Base-by-base conservation (phyloP, 2,329 filamentous ascomycete species). In the Neofusicoccum umdonicola region DNA sequence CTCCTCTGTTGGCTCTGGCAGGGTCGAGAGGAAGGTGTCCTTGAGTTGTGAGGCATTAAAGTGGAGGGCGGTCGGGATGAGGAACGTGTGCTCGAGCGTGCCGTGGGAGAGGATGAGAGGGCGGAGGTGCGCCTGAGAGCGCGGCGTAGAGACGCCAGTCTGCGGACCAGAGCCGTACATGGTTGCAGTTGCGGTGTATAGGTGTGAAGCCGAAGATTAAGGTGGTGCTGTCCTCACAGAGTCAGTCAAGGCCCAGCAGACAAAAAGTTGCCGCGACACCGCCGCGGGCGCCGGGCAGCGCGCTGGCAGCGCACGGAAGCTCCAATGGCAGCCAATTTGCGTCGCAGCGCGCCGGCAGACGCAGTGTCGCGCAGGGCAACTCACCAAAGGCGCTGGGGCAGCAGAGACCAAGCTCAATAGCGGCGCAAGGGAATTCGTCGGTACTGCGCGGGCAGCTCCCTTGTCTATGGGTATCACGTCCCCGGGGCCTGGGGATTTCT, bases 11-110 rank as follows among this genome's bases (percentile, higher is more conserved):
- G 95, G 91, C 73, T 89, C 85, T 62, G 96, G 96, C 71, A 99
- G 86, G 69, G 89, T 92, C 54, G 91, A 85, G 69, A 88, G 86
- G 81, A 99, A 99, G 70, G 88, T 87, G 72, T 97, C 93, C 84
- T 94, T 96, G 76, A 98, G 85, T 82, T 97, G 92, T 67, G 93
- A 90, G 72, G 95, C 95, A 79, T 95, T 93, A 84, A 96, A 99
- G 81, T 99, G 95, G 68, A 97, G 88, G 74, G 89, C 91, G 71
- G 95, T 98, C 66, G 95, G 94, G 76, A 99, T 91, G 74, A 97
- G 89, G 78, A 99, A 95, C 62, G 92, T 94, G 74, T 96, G 92
- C 79, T 99, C 95, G 81, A 99, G 93, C 63, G 92, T 92, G 78
- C 96, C 95, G 80, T 99, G 95, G 70, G 88, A 86, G 75, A 99